A percentile compares a stretch with the other conserved stretches of the same genome.
Conservation (phyloP, 768 basidiomycete species). For the Amanita pseudoporphyria region DNA sequence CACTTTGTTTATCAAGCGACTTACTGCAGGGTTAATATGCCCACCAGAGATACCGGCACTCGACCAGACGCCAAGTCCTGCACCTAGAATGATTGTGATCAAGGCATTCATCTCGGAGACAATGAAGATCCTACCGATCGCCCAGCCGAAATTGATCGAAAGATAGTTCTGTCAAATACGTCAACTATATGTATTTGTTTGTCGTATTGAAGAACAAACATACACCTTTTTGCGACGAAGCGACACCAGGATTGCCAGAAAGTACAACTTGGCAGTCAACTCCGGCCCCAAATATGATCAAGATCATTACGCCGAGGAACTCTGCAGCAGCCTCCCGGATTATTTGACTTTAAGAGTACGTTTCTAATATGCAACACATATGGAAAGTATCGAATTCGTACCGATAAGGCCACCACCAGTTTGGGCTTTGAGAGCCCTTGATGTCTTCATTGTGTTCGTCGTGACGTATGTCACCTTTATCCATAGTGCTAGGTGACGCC, state of each 20-base stretch:
- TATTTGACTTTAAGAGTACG: constrained; percentile 13
- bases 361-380: neutral
- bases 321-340: constrained; percentile 36
- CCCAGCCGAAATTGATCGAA: constrained; percentile 36
- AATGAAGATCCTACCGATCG: constrained; percentile 23
- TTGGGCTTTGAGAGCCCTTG: neutral
- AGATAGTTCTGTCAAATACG: constrained; percentile 24
- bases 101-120: neutral
- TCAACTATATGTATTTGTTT: neutral
- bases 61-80: constrained; percentile 39
- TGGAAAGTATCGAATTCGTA: constrained; percentile 6
- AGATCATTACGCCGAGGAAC: constrained; percentile 43
- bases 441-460: neutral
- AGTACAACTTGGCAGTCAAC: constrained; percentile 40
- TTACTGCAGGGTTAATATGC: constrained; percentile 32
- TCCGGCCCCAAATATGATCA: constrained; percentile 43
- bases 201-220: constrained; percentile 10
- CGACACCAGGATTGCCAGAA: constrained; percentile 27
- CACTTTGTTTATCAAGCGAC: constrained; percentile 12
- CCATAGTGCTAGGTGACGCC: neutral
- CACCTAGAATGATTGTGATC: constrained; percentile 18
- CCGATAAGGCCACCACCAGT: constrained; percentile 22
- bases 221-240: constrained; percentile 38
- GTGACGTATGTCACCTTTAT: neutral
- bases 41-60: constrained; percentile 40